Evolutionary conservation across 2,329 filamentous ascomycete genomes (phyloP).

Genomic region (Stachybotrys chartarum): DNA sequence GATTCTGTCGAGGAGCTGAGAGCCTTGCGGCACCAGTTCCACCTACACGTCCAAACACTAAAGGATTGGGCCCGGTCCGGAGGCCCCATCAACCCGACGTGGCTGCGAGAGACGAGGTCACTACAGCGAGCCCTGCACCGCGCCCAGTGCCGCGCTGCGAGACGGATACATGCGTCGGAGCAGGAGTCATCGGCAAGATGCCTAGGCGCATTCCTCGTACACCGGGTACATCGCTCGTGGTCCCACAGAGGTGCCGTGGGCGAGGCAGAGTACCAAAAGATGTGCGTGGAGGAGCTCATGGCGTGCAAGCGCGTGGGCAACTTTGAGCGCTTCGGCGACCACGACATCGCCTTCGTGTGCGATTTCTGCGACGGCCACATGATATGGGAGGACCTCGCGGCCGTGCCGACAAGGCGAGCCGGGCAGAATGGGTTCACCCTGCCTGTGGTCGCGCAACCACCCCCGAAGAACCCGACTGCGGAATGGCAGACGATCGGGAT

Average conservation of each 20-base stretch:
- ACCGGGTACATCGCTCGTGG: conserved; percentile 39
- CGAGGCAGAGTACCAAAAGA: conserved; percentile 24
- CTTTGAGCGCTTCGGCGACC: conserved; percentile 48
- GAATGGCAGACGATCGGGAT: conserved; percentile 47
- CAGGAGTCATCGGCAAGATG: conserved; percentile 42
- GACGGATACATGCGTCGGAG: conserved; percentile 46
- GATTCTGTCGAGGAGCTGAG: conserved; percentile 46
- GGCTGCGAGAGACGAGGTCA: conserved; percentile 43
- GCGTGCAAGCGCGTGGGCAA: conserved; percentile 45
- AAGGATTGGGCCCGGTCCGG: conserved; percentile 48
- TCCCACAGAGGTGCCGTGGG: conserved; percentile 13
- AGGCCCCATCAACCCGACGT: conserved; percentile 48
- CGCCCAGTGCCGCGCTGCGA: conserved; percentile 49
- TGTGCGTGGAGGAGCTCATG: conserved; percentile 40
- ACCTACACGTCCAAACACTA: conserved; percentile 40
- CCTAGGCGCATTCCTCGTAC: conserved; percentile 48
- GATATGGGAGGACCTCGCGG: conserved; percentile 49
- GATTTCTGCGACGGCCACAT: conserved; percentile 56
- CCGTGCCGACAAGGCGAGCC: conserved; percentile 40
- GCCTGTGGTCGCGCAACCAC: conserved; percentile 9
- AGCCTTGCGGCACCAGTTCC: conserved; percentile 35
- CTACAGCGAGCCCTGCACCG: conserved; percentile 47
- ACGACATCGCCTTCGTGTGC: conserved; percentile 51
- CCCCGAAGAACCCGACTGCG: conserved; percentile 21
- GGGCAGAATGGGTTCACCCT: conserved; percentile 18